These are phyloP conservation scores for Colletotrichum sp. DNA, from an alignment of 2,329 filamentous ascomycete genomes.

Conservation along the genomic window DNA sequence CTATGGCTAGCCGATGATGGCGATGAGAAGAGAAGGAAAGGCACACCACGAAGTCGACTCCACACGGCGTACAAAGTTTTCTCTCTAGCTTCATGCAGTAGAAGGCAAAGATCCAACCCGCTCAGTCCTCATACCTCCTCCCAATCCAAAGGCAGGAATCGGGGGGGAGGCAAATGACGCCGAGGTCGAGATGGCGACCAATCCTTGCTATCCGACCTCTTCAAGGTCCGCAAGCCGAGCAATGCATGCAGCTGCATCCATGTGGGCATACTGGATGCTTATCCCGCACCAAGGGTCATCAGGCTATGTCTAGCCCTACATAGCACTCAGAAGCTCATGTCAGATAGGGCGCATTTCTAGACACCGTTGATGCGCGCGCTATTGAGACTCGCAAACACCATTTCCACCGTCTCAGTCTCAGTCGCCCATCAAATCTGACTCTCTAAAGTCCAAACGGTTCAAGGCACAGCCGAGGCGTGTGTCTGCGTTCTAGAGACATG, in stretches of 20 bases:
- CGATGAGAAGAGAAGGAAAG: not conserved
- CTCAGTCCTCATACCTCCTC: not conserved
- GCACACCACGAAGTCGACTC: not conserved
- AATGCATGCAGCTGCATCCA: constrained; percentile 6
- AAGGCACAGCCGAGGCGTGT: not conserved
- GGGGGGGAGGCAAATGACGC: not conserved
- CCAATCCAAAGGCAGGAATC: not conserved
- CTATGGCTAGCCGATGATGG: not conserved
- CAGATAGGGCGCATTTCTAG: not conserved
- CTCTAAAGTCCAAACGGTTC: not conserved
- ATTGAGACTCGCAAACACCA: not conserved
- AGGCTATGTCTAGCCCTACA: constrained; percentile 9
- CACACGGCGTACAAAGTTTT: constrained; percentile 10
- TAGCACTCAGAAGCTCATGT: not conserved
- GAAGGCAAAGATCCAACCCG: not conserved
- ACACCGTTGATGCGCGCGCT: constrained; percentile 1
- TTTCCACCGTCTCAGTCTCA: not conserved
- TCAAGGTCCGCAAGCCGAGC: not conserved
- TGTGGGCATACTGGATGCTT: not conserved
- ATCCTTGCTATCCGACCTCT: not conserved
- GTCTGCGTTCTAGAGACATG: not conserved
- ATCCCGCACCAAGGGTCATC: not conserved
- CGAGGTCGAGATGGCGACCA: not conserved
- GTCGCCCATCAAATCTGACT: not conserved
- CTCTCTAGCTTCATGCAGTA: constrained; percentile 1